phyloP scores from a whole-genome alignment of 2,329 filamentous ascomycete genomes.

The Leptographium lundbergii region DNA sequence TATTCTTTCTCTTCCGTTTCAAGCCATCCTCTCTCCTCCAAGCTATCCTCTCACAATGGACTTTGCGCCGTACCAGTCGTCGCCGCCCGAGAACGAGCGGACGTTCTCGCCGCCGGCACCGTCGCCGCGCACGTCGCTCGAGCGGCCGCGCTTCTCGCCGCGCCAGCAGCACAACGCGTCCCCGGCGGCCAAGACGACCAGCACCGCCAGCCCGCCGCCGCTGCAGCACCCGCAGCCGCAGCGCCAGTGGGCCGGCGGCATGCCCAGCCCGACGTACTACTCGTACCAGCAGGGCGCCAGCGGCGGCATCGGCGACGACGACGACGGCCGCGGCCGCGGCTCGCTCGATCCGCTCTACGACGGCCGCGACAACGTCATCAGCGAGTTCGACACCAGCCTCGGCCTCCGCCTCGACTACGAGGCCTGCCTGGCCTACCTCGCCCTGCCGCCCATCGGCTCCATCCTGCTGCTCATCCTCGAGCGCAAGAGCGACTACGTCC shows the following conservation, averaged over 20 bases:
- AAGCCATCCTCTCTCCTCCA: neutral
- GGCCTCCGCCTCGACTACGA: constrained; percentile 81
- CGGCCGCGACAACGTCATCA: constrained; percentile 43
- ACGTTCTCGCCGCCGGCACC: constrained; percentile 58
- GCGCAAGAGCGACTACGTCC: constrained; percentile 92
- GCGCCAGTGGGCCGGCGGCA: constrained; percentile 38
- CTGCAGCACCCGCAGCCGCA: constrained; percentile 44
- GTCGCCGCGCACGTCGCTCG: constrained; percentile 46
- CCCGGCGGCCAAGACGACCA: constrained; percentile 23
- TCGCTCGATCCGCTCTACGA: constrained; percentile 13
- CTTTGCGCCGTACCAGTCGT: constrained; percentile 95
- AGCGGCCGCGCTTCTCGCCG: constrained; percentile 40
- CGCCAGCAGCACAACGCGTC: neutral
- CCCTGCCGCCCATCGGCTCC: constrained; percentile 73
- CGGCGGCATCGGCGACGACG: constrained; percentile 12
- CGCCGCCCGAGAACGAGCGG: constrained; percentile 72
- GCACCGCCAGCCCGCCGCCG: constrained; percentile 28
- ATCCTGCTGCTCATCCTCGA: constrained; percentile 77
- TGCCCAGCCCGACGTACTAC: constrained; percentile 19
- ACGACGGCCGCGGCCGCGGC: constrained; percentile 1
- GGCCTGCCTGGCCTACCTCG: constrained; percentile 77
- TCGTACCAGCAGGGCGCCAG: constrained; percentile 15
- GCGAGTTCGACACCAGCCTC: constrained; percentile 83
- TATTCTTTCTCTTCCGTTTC: no score
- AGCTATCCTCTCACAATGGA: no score